A percentile compares a stretch with the other conserved stretches of the same genome.
phyloP scores from a whole-genome alignment of 441 rosid species.

The Capsella rubella region DNA sequence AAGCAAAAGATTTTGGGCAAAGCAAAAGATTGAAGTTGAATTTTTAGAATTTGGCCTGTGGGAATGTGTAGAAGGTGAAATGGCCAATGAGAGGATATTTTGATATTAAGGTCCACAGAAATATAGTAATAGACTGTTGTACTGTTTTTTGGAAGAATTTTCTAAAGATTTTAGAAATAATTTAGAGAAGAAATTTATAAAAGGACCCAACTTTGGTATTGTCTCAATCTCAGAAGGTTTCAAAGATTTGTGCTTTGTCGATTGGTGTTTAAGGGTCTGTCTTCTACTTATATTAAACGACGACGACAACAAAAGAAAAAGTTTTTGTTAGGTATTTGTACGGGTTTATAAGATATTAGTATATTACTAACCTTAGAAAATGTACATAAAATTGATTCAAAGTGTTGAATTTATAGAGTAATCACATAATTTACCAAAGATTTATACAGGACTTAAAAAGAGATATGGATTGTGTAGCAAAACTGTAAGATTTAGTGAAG shows the following conservation, averaged over 20 bases:
- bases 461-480: not conserved
- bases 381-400: no score
- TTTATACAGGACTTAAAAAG: not conserved
- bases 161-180: not conserved
- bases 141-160: constrained; percentile 18
- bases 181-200: not conserved
- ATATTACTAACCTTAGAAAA: no score
- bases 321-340: no score
- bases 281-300: no score
- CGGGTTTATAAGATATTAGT: no score
- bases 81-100: constrained; percentile 29
- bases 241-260: no score
- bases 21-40: not conserved
- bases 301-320: no score
- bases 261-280: no score
- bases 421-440: not conserved
- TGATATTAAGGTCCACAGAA: constrained; percentile 32
- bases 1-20: constrained; percentile 32
- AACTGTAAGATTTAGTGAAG: not conserved
- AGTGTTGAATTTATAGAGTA: not conserved
- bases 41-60: constrained; percentile 40
- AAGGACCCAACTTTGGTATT: no score
- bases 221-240: no score
- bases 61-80: constrained; percentile 37
- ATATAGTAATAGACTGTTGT: constrained; percentile 12